Evolutionary conservation across 805 yeast genomes (phyloP).

Genomic region (Starmerella khaoyaiensis): DNA sequence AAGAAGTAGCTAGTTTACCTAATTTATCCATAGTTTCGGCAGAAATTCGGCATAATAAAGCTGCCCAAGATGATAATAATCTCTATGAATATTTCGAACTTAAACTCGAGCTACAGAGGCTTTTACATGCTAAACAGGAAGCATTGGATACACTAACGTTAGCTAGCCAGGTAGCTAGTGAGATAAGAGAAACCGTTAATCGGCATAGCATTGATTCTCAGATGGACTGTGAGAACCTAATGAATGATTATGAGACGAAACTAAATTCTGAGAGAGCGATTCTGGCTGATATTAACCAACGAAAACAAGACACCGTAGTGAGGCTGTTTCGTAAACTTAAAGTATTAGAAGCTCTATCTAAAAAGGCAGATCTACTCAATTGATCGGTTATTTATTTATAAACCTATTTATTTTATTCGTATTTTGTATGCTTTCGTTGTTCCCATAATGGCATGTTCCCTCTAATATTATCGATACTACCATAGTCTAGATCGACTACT

Average conservation of each 20-base stretch:
- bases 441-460: constrained; percentile 52
- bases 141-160: constrained; percentile 17
- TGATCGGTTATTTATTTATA: background rate
- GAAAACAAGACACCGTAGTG: constrained; percentile 11
- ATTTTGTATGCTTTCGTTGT: constrained; percentile 35
- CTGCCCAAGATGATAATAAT: background rate
- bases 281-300: constrained; percentile 12
- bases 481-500: constrained; percentile 59
- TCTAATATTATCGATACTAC: constrained; percentile 42
- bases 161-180: constrained; percentile 10
- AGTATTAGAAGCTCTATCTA: too few species aligned
- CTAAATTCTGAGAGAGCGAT: constrained; percentile 8
- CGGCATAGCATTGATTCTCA: constrained; percentile 7
- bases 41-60: background rate
- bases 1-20: constrained; percentile 16
- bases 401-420: background rate
- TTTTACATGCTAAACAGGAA: constrained; percentile 16
- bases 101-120: constrained; percentile 17
- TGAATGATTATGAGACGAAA: constrained; percentile 12
- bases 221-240: constrained; percentile 2
- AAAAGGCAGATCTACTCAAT: background rate
- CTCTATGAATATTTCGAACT: constrained; percentile 7
- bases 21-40: constrained; percentile 13
- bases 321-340: constrained; percentile 3
- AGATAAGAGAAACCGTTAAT: constrained; percentile 12